A percentile compares a stretch with the other conserved stretches of the same genome.
phyloP scores from a whole-genome alignment of 805 yeast species.

The Candida golubevii region DNA sequence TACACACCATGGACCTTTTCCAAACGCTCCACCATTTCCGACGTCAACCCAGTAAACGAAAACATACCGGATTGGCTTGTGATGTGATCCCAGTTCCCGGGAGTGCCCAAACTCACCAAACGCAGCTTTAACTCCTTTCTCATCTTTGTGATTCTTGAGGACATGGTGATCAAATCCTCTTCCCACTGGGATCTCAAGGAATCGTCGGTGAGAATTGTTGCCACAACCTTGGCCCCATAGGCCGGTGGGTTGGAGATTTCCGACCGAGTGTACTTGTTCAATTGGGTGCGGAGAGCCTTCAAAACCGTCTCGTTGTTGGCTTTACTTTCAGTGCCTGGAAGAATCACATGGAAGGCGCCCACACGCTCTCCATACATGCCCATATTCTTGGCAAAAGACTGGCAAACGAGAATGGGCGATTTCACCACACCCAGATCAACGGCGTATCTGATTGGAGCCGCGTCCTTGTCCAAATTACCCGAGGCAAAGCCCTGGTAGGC shows the following conservation, averaged over 20 bases:
- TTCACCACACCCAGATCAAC: slow-evolving; percentile 32
- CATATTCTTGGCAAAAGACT: slow-evolving; percentile 93
- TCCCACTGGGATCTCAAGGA: slow-evolving; percentile 76
- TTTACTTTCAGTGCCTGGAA: slow-evolving; percentile 28
- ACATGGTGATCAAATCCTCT: slow-evolving; percentile 79
- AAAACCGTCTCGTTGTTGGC: slow-evolving; percentile 8
- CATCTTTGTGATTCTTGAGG: slow-evolving; percentile 76
- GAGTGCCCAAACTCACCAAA: slow-evolving; percentile 61
- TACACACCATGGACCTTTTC: slow-evolving; percentile 80
- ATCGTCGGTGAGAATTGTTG: slow-evolving; percentile 65
- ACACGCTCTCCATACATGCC: slow-evolving; percentile 98
- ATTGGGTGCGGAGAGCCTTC: slow-evolving; percentile 56
- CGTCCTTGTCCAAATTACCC: slow-evolving; percentile 79
- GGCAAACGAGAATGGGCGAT: slow-evolving; percentile 71
- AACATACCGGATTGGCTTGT: slow-evolving; percentile 93
- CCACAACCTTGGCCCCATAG: slow-evolving; percentile 89
- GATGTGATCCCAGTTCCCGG: slow-evolving; percentile 92
- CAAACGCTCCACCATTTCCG: slow-evolving; percentile 71
- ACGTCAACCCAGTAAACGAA: slow-evolving; percentile 82
- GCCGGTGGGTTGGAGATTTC: slow-evolving; percentile 94
- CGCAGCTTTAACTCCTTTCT: slow-evolving; percentile 61
- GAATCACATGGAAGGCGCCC: slow-evolving; percentile 82
- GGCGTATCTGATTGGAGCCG: slow-evolving; percentile 74
- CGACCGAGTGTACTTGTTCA: slow-evolving; percentile 70
- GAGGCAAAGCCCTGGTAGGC: slow-evolving; percentile 98